Conservation (phyloP, 192 early-diverging fungal species). For the Backusella parvicylindrica region DNA sequence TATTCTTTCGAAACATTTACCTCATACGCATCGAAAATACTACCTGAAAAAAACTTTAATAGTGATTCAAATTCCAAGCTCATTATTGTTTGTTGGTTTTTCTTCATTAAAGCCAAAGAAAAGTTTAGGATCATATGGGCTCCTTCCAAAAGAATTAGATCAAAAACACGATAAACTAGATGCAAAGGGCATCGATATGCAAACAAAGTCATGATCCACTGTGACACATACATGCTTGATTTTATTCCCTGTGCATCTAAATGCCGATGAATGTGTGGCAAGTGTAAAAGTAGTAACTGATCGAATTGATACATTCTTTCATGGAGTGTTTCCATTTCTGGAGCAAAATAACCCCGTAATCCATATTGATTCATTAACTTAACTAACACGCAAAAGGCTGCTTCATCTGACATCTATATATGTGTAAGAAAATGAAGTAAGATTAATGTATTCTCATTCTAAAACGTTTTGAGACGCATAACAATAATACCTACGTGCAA, state of each 20-base stretch:
- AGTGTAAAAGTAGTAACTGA: constrained; percentile 70
- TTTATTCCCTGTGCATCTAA: constrained; percentile 79
- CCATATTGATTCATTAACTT: constrained; percentile 85
- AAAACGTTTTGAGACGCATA: background rate
- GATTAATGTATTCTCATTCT: background rate
- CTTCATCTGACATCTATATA: constrained; percentile 92
- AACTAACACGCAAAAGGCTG: constrained; percentile 91
- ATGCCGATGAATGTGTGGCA: constrained; percentile 81
- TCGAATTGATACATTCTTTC: constrained; percentile 89
- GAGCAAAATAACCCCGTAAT: constrained; percentile 87
- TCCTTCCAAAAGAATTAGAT: constrained; percentile 93
- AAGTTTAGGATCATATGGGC: constrained; percentile 80
- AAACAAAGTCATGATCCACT: constrained; percentile 99
- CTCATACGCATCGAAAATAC: constrained; percentile 84
- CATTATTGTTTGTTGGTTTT: constrained; percentile 75
- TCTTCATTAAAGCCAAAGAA: constrained; percentile 82
- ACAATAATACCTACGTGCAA: constrained; percentile 65
- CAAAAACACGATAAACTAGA: constrained; percentile 88
- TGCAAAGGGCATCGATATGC: constrained; percentile 95
- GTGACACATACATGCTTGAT: constrained; percentile 95
- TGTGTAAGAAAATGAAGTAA: background rate
- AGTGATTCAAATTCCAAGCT: constrained; percentile 81
- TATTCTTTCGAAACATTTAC: constrained; percentile 27
- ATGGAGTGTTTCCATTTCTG: constrained; percentile 87
- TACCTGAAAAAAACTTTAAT: constrained; percentile 84